Evolutionary conservation across 192 early-diverging fungal species (phyloP), one percentile per base, ranked within the genome.

Genomic region (Coemansia sp.): DNA sequence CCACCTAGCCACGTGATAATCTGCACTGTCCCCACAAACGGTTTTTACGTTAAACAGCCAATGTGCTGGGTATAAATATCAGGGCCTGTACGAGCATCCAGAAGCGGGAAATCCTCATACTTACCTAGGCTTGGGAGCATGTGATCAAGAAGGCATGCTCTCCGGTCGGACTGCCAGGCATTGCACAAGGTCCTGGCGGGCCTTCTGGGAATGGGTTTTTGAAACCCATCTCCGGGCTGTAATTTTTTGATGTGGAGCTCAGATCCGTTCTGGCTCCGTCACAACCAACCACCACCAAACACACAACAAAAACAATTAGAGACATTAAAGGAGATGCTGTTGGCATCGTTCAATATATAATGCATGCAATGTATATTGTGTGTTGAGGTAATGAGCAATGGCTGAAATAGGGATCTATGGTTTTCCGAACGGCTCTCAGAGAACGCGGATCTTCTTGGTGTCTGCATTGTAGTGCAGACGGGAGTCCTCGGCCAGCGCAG

Each of bases 231-330:
- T 76, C 68, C 74, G 50, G 42, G 40, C 47, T 56, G 49, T 62
- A 76, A 76, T 76, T 76, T 76, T 76, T 76, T 76, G 74, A 76
- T 76, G 74, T 76, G 74, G 74, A 76, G 74, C 60, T 60, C 32
- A 32, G 56, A 40, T 53, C 38, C 48, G 0, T 59, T 39, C 58
- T 70, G 74, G 74, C 74, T 76, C 74, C 74, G 74, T 21, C 21
- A 57, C 61, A 18, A 11, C 64, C 21, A 47, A 65, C 32, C 49
- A 61, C 52, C 44, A 71, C 39, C 69, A 64, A 40, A 26, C 50
- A 39, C 45, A 49, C 49, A 53, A 69, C 6, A 18, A 11, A 18
- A 61, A 40, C 32, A 49, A 38, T 37, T 3, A 15, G 38, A 56
- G 40, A 56, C 18, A 39, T 21, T 9, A 15, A 21, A 32, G 21